Evolutionary conservation across 108 stramenopile genomes (phyloP).

Genomic region (Pseudonitzschia multiseries): DNA sequence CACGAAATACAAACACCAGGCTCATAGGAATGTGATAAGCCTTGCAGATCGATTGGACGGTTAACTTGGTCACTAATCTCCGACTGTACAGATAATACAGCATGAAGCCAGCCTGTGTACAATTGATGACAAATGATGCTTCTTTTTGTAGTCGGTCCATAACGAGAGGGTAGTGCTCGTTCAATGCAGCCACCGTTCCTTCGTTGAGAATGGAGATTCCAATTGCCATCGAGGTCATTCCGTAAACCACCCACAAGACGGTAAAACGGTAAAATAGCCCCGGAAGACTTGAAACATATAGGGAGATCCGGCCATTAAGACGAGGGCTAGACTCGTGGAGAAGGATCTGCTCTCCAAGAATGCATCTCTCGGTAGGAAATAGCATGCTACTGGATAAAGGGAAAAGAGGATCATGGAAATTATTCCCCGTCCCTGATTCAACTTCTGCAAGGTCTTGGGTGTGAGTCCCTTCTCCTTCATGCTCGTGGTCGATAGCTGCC

Average conservation of each 20-base stretch:
- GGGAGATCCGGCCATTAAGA: not conserved
- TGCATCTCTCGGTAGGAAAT: not conserved
- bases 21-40: slow-evolving; percentile 22
- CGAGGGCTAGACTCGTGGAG: not conserved
- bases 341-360: not conserved
- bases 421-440: slow-evolving; percentile 11
- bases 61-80: slow-evolving; percentile 22
- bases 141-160: slow-evolving; percentile 24
- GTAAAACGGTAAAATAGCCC: not conserved
- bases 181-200: not conserved
- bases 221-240: slow-evolving; percentile 6
- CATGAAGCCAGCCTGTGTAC: slow-evolving; percentile 35
- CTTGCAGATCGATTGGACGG: slow-evolving; percentile 24
- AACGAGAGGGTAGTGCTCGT: not conserved
- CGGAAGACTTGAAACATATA: not conserved
- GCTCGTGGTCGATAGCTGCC: not conserved
- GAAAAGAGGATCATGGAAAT: slow-evolving; percentile 4
- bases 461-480: slow-evolving; percentile 3
- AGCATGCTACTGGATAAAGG: not conserved
- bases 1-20: not conserved
- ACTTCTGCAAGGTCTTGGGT: not conserved
- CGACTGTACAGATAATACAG: slow-evolving; percentile 32
- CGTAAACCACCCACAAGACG: slow-evolving; percentile 8
- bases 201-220: not conserved
- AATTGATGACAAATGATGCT: slow-evolving; percentile 21